Evolutionary conservation across 148 eudicot genomes (phyloP), one percentile per base, ranked within the genome.

Genomic region (Arbutus unedo): DNA sequence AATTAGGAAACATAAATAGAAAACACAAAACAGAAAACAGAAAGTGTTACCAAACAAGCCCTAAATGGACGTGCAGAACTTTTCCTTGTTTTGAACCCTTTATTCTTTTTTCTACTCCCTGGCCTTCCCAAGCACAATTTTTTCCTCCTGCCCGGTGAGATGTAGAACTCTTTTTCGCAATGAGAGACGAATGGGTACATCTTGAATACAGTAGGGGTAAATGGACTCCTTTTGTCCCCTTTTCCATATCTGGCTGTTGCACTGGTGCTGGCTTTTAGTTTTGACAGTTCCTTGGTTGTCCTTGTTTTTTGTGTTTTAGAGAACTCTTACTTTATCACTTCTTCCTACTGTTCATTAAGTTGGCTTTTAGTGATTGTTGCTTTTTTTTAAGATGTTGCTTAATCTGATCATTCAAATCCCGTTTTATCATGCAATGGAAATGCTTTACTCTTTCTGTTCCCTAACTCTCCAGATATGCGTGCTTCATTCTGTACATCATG

Each of bases 401-500:
- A 11, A 74, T 55, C 31, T 81, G 53, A 41, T n/a, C 18, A 41
- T 66, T 54, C 56, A 67, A 8, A 74, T 54, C 23, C 19, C 53
- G 47, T 55, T 67, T 54, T 73, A 31, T 6, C 50, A n/a, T 79
- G 6, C 0, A 44, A 49, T 49, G 6, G 66, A 38, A 47, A 25
- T 13, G 81, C 72, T 51, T 60, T 41, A 50, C 54, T 60, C 49
- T 53, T 57, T 31, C 76, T 38, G 5, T 68, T 59, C 50, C 70
- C 75, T 78, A 11, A 19, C 79, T 86, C 43, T 85, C 78, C 92
- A 97, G 99, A 91, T 97, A 77, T 94, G 94, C 83, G 98, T 93
- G 85, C 92, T 97, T 78, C 93, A 86, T 67, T 91, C 98, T 70
- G 89, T 81, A 85, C 89, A 87, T 54, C 91, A 76, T 83, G 89